Evolutionary conservation across 495 filamentous ascomycete species (phyloP).

Genomic region (Entonaema liquescens): DNA sequence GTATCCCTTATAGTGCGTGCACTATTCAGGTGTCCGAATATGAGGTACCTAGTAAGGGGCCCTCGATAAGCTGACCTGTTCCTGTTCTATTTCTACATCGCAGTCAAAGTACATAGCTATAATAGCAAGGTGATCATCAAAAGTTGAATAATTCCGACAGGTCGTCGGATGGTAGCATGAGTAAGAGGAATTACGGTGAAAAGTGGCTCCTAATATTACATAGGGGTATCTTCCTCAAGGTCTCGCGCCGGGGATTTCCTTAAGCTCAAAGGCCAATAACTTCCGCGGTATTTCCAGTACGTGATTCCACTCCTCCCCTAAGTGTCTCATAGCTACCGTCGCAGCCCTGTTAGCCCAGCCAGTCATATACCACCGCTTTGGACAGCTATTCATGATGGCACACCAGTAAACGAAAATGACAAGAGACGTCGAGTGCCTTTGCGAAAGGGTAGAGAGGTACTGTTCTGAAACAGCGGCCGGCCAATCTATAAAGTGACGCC

Average conservation of each 20-base stretch:
- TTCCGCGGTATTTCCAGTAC: conserved; percentile 15
- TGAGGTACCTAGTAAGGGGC: too few relatives aligned
- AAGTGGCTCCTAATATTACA: background rate
- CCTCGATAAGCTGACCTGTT: too few relatives aligned
- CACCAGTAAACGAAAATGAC: conserved; percentile 42
- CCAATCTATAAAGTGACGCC: conserved; percentile 39
- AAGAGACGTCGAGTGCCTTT: conserved; percentile 30
- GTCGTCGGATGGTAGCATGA: too few relatives aligned
- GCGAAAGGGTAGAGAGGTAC: conserved; percentile 28
- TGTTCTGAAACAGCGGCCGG: conserved; percentile 32
- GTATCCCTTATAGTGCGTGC: too few relatives aligned
- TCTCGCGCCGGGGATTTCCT: background rate
- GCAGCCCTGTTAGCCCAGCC: conserved; percentile 36
- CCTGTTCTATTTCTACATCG: too few relatives aligned
- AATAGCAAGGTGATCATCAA: too few relatives aligned
- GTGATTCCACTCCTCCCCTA: conserved; percentile 35
- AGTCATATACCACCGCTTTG: conserved; percentile 35
- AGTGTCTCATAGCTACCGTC: conserved; percentile 21
- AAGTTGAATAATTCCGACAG: too few relatives aligned
- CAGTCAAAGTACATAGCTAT: too few relatives aligned
- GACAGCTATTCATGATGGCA: conserved; percentile 37
- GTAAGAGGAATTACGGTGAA: background rate
- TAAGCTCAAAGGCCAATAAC: background rate
- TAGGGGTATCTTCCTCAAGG: background rate
- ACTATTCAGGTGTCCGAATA: too few relatives aligned